Evolutionary conservation across 2,329 filamentous ascomycete genomes (phyloP), one percentile per base, ranked within the genome.

Genomic region (Hymenoscyphus salicellus): DNA sequence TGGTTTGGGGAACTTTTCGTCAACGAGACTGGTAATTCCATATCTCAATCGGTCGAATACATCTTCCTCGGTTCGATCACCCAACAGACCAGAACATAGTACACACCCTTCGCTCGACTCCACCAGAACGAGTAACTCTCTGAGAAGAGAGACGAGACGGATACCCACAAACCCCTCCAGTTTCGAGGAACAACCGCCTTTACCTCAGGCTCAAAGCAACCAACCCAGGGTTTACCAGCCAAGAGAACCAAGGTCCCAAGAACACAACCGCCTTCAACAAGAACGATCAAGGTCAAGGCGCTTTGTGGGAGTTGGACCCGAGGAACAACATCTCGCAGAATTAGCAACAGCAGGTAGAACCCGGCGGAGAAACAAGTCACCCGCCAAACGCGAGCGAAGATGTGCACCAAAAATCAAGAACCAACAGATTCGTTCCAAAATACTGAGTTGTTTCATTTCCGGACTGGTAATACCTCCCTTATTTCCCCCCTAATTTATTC

Each of bases 371-470:
- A 73, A 74, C 58, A 76, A 71, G 73, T 77, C 65, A 61, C 70
- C 59, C 38, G 64, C 58, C 55, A 57, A 60, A 65, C 26, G 30
- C 8, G 63, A 70, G 57, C 57, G 71, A 62, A 60, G 61, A 52
- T 70, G 73, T 71, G 80, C 85, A 63, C 83, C 85, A 3, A 82
- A 82, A 77, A 74, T 87, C 60, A 80, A 81, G 72, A 86, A 86
- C 52, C 77, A 77, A 58, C 80, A 79, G 60, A 79, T 86, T 65
- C 82, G 86, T 43, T 75, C 79, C 43, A 84, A 86, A 68, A 81
- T 88, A 46, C 72, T 89, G 63, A 82, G 82, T 36, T 88, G 85
- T 72, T 81, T 89, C 28, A 82, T 91, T 6, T 90, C 90, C 5
- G 89, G 88, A 63, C 36, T 73, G 60, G 72, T 74, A 69, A 58